Evolutionary conservation across 169 alveolate species (phyloP), one percentile per base, ranked within the genome.

Genomic region (Besnoitia besnoiti): DNA sequence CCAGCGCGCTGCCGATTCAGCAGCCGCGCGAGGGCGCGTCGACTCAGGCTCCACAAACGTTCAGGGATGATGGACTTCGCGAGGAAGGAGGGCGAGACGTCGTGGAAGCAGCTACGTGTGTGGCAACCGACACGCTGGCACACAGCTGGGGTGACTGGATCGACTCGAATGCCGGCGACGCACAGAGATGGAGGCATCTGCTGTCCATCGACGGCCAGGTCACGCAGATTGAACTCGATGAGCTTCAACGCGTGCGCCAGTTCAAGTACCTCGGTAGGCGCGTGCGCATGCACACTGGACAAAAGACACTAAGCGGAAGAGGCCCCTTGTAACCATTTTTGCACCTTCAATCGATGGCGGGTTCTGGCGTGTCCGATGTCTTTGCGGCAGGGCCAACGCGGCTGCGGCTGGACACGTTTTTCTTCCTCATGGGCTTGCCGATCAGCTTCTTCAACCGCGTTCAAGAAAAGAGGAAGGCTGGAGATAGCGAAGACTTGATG

Each of bases 381-480:
- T n/a, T 67, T 67, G 44, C 19, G 10, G 19, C 80, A 67, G 80
- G 80, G n/a, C 80, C 80, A n/a, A 35, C 42, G 39, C 42, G 80
- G 12, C 80, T 67, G 3, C 80, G 80, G 1, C 42, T 67, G 80
- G 80, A 67, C 44, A 42, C 80, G 14, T 67, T 67, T n/a, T 67
- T 67, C 42, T 35, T 33, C 80, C 80, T 67, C 46, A 67, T 67
- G 80, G 80, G 80, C 42, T 35, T 67, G n/a, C 80, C 80, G 19
- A 67, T 67, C 10, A 67, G 80, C 80, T 67, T 67, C 42, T 35
- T 67, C 24, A 67, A n/a, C 80, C 19, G 39, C 44, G 21, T 67
- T 35, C 46, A 67, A 35, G 44, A 67, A 35, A 67, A 67, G 80
- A 14, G 80, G 24, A 8, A 35, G n/a, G 80, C 44, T 4, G 44